Evolutionary conservation across 345 rosid genomes (phyloP).

Genomic region (Pelargonium nanum): DNA sequence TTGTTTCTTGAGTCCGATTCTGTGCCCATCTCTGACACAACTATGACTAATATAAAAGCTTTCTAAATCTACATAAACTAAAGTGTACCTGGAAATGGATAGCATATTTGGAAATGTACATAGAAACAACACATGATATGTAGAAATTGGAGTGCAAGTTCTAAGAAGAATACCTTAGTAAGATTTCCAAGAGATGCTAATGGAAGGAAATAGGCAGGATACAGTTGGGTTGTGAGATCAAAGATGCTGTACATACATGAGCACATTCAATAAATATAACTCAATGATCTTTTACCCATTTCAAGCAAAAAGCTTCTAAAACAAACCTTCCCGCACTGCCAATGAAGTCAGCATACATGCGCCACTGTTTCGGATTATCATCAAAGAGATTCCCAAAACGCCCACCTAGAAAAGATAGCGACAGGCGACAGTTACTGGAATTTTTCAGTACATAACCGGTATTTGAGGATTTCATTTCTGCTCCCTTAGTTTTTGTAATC

Average conservation of each 20-base stretch:
- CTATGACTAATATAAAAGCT: too few relatives aligned
- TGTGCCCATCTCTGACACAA: too few relatives aligned
- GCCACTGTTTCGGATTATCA: slow-evolving; percentile 98
- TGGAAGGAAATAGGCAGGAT: slow-evolving; percentile 82
- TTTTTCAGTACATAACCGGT: not conserved
- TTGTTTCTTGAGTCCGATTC: too few relatives aligned
- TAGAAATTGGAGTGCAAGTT: not conserved
- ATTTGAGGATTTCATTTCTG: not conserved
- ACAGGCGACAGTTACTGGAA: slow-evolving; percentile 14
- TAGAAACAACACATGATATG: too few relatives aligned
- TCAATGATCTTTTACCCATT: slow-evolving; percentile 8
- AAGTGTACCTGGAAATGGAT: too few relatives aligned
- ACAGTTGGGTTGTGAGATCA: slow-evolving; percentile 74
- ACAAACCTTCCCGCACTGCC: slow-evolving; percentile 94
- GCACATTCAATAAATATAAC: slow-evolving; percentile 4
- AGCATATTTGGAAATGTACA: not conserved
- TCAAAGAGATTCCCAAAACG: slow-evolving; percentile 85
- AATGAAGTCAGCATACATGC: slow-evolving; percentile 97
- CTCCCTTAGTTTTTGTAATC: not conserved
- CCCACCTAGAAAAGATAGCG: slow-evolving; percentile 53
- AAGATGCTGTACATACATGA: slow-evolving; percentile 53
- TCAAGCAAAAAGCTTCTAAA: not conserved
- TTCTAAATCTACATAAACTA: too few relatives aligned
- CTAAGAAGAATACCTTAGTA: slow-evolving; percentile 53
- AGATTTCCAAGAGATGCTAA: slow-evolving; percentile 94